These are phyloP conservation scores for Dactylellina parvicollis DNA, from an alignment of 2,329 filamentous ascomycete genomes.

Conservation along the genomic window DNA sequence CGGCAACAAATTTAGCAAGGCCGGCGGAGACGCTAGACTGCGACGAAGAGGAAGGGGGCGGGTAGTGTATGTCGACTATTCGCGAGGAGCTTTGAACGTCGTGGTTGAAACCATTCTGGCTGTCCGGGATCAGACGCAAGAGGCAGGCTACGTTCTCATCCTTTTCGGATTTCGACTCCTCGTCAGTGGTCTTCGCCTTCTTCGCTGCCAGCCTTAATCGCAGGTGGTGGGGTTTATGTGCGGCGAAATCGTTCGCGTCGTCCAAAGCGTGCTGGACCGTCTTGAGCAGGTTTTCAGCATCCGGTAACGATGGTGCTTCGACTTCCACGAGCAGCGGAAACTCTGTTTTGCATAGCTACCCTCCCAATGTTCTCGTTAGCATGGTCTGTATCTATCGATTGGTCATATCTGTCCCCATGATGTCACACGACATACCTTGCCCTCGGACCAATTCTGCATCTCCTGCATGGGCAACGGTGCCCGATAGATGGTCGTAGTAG, in stretches of 20 bases:
- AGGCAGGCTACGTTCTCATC: conserved; percentile 70
- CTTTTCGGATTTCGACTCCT: conserved; percentile 58
- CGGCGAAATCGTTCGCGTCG: conserved; percentile 83
- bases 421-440: conserved; percentile 75
- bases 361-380: neutral
- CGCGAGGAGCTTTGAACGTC: conserved; percentile 75
- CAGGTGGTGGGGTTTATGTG: conserved; percentile 72
- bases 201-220: conserved; percentile 71
- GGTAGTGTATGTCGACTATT: conserved; percentile 80
- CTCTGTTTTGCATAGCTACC: conserved; percentile 82
- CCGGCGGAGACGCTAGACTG: conserved; percentile 75
- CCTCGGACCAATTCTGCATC: conserved; percentile 93
- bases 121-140: conserved; percentile 73
- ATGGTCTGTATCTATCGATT: conserved; percentile 15
- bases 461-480: conserved; percentile 81
- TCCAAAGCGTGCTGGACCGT: conserved; percentile 88
- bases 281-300: conserved; percentile 71
- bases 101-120: conserved; percentile 61
- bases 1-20: conserved; percentile 80
- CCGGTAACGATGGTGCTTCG: conserved; percentile 73
- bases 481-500: conserved; percentile 90
- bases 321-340: conserved; percentile 87
- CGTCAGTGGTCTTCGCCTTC: conserved; percentile 41
- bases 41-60: conserved; percentile 73
- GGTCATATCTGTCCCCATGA: too few species aligned